Evolutionary conservation across 192 early-diverging fungal species (phyloP), one percentile per base, ranked within the genome.

Genomic region (Coemansia sp.): DNA sequence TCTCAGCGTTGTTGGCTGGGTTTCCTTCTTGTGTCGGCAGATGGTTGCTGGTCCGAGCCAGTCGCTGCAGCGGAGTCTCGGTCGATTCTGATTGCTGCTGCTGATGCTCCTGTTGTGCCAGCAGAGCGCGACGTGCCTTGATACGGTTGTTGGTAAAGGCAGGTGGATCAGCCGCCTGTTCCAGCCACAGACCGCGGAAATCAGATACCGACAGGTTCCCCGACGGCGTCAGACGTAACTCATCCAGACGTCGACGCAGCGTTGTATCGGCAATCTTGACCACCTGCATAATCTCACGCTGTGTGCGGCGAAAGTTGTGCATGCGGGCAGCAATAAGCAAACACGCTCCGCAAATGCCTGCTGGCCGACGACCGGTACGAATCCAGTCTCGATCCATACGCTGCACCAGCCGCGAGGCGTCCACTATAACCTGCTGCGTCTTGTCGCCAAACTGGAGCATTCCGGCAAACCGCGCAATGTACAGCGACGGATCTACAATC

Each of bases 311-410:
- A 60, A 92, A 98, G 38, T 92, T 90, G 63, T 97, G 88, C 89
- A 97, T 92, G 48, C 94, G 75, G 2, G 94, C 91, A 2, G 95
- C 90, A 65, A 98, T 90, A 17, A 92, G 83, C 28, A 98, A 68
- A 61, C 91, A 89, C 3, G 94, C 95, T 7, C 93, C 96, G 79
- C 96, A 98, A 23, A 98, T 93, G 50, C 96, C 96, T 11, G 93
- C 85, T 4, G 95, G 95, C 4, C 93, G 85, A 56, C 96, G 85
- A 40, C 96, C 96, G 0, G 85, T 88, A 57, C 86, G 77, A 57
- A 97, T 92, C 94, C 94, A 98, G 80, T 97, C 95, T 19, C 95
- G 85, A 58, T 93, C 89, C 94, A 98, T 94, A 31, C 96, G 81
- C 57, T 88, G 85, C 0, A 91, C 92, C 23, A 98, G 70, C 1